Conservation (phyloP, 352 stramenopile genomes). For the Phytophthora fragariae region DNA sequence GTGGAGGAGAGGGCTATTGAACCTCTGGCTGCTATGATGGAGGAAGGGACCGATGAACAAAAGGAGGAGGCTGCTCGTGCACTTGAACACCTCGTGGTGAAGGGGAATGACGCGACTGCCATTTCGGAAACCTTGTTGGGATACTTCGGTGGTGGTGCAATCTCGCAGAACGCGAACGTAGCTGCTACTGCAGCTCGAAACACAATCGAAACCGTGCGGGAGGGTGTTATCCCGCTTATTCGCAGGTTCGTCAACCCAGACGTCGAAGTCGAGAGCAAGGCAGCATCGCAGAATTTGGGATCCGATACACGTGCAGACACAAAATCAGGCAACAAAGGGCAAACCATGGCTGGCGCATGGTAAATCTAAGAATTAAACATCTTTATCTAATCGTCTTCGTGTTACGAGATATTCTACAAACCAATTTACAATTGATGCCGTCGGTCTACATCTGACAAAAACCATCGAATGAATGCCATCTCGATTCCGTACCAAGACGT, state of each 20-base stretch:
- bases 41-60: constrained; percentile 7
- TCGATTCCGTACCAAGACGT: no score
- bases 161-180: constrained; percentile 9
- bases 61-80: constrained; percentile 12
- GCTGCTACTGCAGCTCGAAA: constrained; percentile 1
- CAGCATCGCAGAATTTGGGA: not conserved
- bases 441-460: no score
- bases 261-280: not conserved
- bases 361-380: not conserved
- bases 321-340: not conserved
- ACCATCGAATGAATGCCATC: no score
- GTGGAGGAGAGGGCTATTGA: constrained; percentile 1
- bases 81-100: constrained; percentile 1
- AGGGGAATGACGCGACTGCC: not conserved
- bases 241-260: not conserved
- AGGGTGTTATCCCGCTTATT: constrained; percentile 11
- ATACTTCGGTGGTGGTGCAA: no score
- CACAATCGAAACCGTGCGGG: constrained; percentile 8
- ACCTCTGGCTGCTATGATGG: not conserved
- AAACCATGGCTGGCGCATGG: not conserved
- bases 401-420: no score
- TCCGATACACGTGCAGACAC: not conserved
- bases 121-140: not conserved
- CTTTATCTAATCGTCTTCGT: no score
- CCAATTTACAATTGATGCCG: no score